phyloP scores from a whole-genome alignment of 2,329 filamentous ascomycete species.

The Dothidotthia symphoricarpi region DNA sequence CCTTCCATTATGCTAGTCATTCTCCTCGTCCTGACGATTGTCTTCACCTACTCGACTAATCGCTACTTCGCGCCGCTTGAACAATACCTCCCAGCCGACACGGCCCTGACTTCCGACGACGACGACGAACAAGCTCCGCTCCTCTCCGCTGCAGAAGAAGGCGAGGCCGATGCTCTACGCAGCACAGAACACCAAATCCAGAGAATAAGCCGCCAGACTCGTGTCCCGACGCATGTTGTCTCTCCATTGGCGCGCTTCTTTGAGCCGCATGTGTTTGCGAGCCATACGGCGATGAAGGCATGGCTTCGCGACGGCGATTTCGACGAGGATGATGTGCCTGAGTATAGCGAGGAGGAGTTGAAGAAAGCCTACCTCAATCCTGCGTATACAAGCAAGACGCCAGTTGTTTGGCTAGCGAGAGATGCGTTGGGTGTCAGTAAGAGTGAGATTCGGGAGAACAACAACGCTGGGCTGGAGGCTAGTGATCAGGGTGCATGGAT shows the following conservation, averaged over 20 bases:
- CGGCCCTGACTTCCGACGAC: conserved; percentile 22
- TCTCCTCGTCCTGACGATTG: conserved; percentile 32
- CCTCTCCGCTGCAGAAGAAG: conserved; percentile 33
- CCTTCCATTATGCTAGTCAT: conserved; percentile 33
- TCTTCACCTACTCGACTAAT: conserved; percentile 38
- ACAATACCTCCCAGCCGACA: conserved; percentile 36
- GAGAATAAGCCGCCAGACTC: conserved; percentile 25
- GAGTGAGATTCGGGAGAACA: conserved; percentile 32
- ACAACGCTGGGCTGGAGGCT: conserved; percentile 25
- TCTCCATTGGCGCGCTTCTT: conserved; percentile 36
- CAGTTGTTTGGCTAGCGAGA: conserved; percentile 36
- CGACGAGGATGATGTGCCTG: conserved; percentile 31
- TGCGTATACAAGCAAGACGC: conserved; percentile 34
- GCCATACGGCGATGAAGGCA: conserved; percentile 33
- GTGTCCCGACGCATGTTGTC: conserved; percentile 24
- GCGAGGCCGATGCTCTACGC: conserved; percentile 20
- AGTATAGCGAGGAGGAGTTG: conserved; percentile 35
- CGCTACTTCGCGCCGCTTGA: conserved; percentile 37
- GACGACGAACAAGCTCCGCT: conserved; percentile 32
- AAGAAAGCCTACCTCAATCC: conserved; percentile 39
- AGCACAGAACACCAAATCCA: conserved; percentile 25
- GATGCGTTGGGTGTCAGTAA: conserved; percentile 36
- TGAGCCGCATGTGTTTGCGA: conserved; percentile 38
- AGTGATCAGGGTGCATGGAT: conserved; percentile 39
- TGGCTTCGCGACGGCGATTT: conserved; percentile 36